These are phyloP conservation scores for Lactifluus rugatus DNA, from an alignment of 768 basidiomycete species.

Conservation along the genomic window DNA sequence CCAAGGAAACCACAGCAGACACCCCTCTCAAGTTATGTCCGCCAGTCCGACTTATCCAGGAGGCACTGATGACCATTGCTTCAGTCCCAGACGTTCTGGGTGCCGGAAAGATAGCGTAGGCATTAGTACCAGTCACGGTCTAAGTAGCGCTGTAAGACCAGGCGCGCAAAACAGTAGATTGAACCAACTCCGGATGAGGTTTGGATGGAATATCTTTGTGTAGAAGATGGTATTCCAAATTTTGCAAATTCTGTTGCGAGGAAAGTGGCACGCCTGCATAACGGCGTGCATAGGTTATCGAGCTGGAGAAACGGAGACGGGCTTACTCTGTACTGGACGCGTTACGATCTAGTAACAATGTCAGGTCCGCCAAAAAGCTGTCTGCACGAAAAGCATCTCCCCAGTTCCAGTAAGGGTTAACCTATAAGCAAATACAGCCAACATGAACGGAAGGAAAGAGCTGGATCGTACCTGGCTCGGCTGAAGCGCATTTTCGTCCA, in stretches of 20 bases:
- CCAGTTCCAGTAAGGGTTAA: constrained; percentile 90
- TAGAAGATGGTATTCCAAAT: constrained; percentile 61
- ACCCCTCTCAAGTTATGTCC: constrained; percentile 80
- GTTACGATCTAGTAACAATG: constrained; percentile 51
- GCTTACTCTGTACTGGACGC: constrained; percentile 64
- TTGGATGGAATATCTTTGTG: constrained; percentile 56
- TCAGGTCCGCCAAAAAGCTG: constrained; percentile 61
- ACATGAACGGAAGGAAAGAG: background rate
- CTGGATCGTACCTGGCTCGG: constrained; percentile 63
- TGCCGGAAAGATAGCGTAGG: constrained; percentile 72
- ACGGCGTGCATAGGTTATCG: constrained; percentile 4
- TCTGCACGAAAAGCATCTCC: constrained; percentile 83
- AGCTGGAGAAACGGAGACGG: background rate
- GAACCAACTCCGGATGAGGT: constrained; percentile 42
- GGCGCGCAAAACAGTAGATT: background rate
- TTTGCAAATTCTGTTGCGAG: constrained; percentile 58
- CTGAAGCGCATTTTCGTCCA: constrained; percentile 94
- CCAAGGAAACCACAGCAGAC: constrained; percentile 77
- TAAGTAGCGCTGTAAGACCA: constrained; percentile 24
- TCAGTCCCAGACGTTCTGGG: constrained; percentile 91
- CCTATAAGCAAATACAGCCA: constrained; percentile 36
- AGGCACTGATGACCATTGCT: constrained; percentile 84
- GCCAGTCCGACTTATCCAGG: constrained; percentile 67
- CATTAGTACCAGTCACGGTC: constrained; percentile 60
- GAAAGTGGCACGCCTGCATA: constrained; percentile 51